Conservation (phyloP, 805 yeast genomes). For the Pichia californica region DNA sequence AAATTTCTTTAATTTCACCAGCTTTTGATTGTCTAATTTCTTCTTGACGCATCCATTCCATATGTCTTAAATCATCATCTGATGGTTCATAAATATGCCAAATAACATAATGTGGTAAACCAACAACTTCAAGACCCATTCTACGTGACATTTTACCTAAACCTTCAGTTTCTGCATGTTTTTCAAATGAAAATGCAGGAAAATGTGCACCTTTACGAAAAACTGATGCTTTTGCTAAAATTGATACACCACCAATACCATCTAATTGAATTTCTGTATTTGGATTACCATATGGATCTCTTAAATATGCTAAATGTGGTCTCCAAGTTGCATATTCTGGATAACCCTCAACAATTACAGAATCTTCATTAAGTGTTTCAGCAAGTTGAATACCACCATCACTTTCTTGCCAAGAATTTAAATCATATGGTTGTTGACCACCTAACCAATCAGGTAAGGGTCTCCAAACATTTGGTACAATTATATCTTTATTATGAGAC, state of each 20-base stretch:
- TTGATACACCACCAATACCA: slow-evolving; percentile 97
- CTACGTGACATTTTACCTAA: slow-evolving; percentile 84
- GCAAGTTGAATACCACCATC: slow-evolving; percentile 80
- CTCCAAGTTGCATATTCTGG: slow-evolving; percentile 98
- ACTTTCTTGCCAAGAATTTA: slow-evolving; percentile 81
- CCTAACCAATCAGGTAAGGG: slow-evolving; percentile 85
- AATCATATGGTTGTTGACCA: slow-evolving; percentile 77
- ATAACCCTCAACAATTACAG: slow-evolving; percentile 95
- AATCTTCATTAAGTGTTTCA: slow-evolving; percentile 76
- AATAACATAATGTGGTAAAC: slow-evolving; percentile 89
- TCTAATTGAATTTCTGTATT: slow-evolving; percentile 89
- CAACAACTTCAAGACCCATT: slow-evolving; percentile 83
- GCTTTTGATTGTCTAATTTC: slow-evolving; percentile 60
- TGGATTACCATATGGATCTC: slow-evolving; percentile 94
- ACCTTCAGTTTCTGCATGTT: slow-evolving; percentile 97
- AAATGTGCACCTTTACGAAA: slow-evolving; percentile 87
- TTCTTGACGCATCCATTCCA: slow-evolving; percentile 86
- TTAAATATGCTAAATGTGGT: slow-evolving; percentile 88
- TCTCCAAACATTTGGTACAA: slow-evolving; percentile 93
- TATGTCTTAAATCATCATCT: slow-evolving; percentile 73
- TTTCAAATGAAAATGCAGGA: slow-evolving; percentile 94
- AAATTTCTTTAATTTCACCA: slow-evolving; percentile 55
- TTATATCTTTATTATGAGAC: slow-evolving; percentile 86
- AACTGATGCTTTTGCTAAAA: slow-evolving; percentile 78
- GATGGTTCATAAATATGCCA: slow-evolving; percentile 98